Conservation (phyloP, 1,139 yeast genomes). For the Kodamaea plutei region DNA sequence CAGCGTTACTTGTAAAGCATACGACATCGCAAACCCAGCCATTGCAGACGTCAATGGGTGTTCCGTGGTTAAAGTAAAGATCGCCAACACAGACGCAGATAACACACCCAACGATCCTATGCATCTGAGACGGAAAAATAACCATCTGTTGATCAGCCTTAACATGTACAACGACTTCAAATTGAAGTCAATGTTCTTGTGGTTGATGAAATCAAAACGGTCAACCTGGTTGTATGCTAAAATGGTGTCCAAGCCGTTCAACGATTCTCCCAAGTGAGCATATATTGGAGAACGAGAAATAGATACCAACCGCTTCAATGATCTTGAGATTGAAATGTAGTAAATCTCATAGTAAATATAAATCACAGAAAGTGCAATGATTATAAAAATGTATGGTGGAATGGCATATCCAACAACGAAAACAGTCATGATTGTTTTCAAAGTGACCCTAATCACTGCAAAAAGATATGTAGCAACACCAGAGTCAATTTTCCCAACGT, state of each 20-base stretch:
- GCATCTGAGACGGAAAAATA: slow-evolving; percentile 61
- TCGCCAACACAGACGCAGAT: slow-evolving; percentile 52
- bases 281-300: slow-evolving; percentile 50
- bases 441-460: slow-evolving; percentile 36
- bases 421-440: slow-evolving; percentile 47
- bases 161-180: slow-evolving; percentile 54
- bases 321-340: slow-evolving; percentile 52
- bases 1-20: slow-evolving; percentile 61
- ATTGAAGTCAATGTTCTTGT: slow-evolving; percentile 60
- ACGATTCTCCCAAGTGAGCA: slow-evolving; percentile 61
- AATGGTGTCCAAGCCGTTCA: slow-evolving; percentile 58
- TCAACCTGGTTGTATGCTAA: slow-evolving; percentile 51
- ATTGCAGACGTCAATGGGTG: slow-evolving; percentile 57
- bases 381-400: slow-evolving; percentile 47
- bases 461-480: slow-evolving; percentile 44
- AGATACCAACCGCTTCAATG: slow-evolving; percentile 43
- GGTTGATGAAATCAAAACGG: slow-evolving; percentile 53
- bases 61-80: slow-evolving; percentile 23
- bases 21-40: slow-evolving; percentile 72
- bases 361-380: slow-evolving; percentile 36
- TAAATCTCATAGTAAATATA: slow-evolving; percentile 51
- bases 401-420: slow-evolving; percentile 47
- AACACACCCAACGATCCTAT: slow-evolving; percentile 65
- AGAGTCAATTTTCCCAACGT: slow-evolving; percentile 59
- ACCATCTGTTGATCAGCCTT: slow-evolving; percentile 66